Base-by-base conservation (phyloP, 352 stramenopile species). In the Saprolegnia diclina region DNA sequence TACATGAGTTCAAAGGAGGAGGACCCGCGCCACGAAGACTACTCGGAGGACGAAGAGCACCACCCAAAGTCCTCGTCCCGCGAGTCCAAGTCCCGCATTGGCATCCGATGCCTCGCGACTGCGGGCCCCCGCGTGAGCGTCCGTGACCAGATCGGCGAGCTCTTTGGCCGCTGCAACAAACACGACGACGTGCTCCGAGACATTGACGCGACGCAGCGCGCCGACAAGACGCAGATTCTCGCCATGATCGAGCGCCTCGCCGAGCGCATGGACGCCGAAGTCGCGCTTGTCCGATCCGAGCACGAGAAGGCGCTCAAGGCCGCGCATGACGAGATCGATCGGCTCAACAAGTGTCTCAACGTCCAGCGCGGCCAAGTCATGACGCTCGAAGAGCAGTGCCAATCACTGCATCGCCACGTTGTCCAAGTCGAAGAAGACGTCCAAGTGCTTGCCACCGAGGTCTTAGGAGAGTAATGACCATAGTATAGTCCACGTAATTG, bases 371-470 rank as follows among this genome's bases (percentile, higher is more conserved):
- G 85, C 38, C 83, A 90, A 65, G 90, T 92, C 69, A 90, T 82
- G 74, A 92, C 85, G 50, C 76, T 91, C 26, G 82, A 92, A 71
- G 83, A 92, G 71, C 85, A 91, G 72, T 91, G 83, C 42, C 80
- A 91, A 64, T 91, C 82, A 50, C 75, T 92, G 45, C 83, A 92
- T 79, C 91, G 90, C 72, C 83, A 92, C 74, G 80, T 92, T 50
- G 81, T 88, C 50, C 83, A 90, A 74, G 83, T 92, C n/a, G 85
- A 92, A 55, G 85, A 92, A 35, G 85, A 92, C 68, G 82, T 92
- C 44, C 89, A 82, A 67, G 91, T 90, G 67, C 82, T 92, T 64
- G 82, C 85, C 53, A 87, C 83, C 62, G 85, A 92, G 71, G 85
- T 92, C 22, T 72, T 92, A 9, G 82, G 85, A 48, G 85, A 92